Evolutionary conservation across 495 filamentous ascomycete species (phyloP), one percentile per base, ranked within the genome.

Genomic region (Aspergillus sparsus): DNA sequence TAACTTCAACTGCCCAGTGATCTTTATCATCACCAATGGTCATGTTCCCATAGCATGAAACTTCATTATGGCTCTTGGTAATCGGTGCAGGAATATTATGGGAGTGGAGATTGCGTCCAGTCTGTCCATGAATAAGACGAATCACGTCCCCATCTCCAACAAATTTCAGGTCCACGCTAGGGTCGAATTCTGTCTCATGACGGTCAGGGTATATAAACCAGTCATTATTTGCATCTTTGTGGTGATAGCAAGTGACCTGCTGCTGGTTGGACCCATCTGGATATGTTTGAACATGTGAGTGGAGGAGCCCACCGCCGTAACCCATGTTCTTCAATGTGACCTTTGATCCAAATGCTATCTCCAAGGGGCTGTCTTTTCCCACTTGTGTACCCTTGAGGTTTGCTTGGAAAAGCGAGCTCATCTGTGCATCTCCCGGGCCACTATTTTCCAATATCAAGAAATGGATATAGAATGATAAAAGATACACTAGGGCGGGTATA

Each of bases 181-280:
- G 73, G 66, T 91, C 82, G 66, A 85, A 95, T n/a, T 89, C 87
- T 4, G 81, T 71, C 36, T 93, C 82, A 34, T 79, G 65, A 44
- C 94, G 89, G 76, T 92, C 94, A 15, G 94, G 95, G 69, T 97
- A 96, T 71, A 98, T 96, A 74, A 93, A 97, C 94, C 94, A 98
- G 75, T 98, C 95, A 68, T 98, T 98, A 80, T 98, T 98, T 65
- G 94, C 85, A 83, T 98, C 94, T 71, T 98, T 98, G 80, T 98
- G 94, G 74, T 98, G 94, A 71, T 98, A 98, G 77, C 94, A 98
- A 34, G 94, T 98, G 55, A 98, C 89, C 73, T 98, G 94, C 68
- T 98, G 95, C 74, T 98, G 94, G 7, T 73, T 74, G 12, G 95
- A 98, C 34, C 94, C 94, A 74, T 98, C 95, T 0, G 94, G 94